Evolutionary conservation across 306 rosid genomes (phyloP), one percentile per base, ranked within the genome.

Genomic region (Dalbergia oliveri): DNA sequence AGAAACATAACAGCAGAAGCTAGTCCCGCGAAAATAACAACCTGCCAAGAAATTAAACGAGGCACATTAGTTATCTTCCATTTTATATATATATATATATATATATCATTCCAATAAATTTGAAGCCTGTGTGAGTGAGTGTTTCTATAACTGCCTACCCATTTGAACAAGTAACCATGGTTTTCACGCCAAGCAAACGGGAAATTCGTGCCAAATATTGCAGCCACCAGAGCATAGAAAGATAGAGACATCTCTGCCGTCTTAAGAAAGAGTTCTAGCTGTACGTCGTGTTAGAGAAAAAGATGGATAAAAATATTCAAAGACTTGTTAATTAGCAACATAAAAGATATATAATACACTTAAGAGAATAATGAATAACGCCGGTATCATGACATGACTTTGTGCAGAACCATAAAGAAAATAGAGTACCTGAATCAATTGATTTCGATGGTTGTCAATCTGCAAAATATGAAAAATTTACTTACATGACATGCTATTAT

Each of bases 181-280:
- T 66, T 4, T 0, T 87, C 41, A 11, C 89, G 92, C 98, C 98
- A 94, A 9, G 84, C 57, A 68, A 90, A 94, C 13, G 97, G 98
- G 45, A 94, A 92, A 63, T 94, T 94, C 94, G 92, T 81, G 64
- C 98, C 98, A 62, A 94, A 90, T 82, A 94, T 92, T 70, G 82
- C 94, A 49, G 86, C 58, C 76, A 92, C 93, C 83, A 94, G 81
- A 65, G 98, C 72, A 76, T 72, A 94, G 69, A 94, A 37, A 56
- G 97, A 53, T 72, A 92, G 35, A 49, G 90, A 88, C 70, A 90
- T 85, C 44, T 91, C 92, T 85, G 92, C 98, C 2, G 98, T 83
- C 83, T 91, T 90, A 51, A 94, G 94, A 81, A 94, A 87, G 45
- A 94, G 97, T 81, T 94, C 98, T 81, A 94, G 84, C 94, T 94